Base-by-base conservation (phyloP, 768 basidiomycete genomes). In the Tulasnella sp. region DNA sequence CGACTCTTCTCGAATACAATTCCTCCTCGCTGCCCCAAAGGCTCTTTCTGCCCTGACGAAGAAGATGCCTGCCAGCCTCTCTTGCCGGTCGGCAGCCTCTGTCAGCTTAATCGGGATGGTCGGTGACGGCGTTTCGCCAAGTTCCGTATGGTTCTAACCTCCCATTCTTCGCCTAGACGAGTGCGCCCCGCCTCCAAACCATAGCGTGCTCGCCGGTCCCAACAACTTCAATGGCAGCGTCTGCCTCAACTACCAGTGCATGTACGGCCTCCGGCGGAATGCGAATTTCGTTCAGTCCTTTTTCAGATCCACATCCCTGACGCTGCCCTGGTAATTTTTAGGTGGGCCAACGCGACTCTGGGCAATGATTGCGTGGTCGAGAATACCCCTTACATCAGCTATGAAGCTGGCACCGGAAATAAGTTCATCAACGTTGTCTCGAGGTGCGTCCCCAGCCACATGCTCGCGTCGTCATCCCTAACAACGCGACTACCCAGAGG, bases 21-120 rank as follows among this genome's bases (percentile, higher is more conserved):
- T 17, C 88, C 89, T 1, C 70, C 73, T 9, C 74, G 78, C 62
- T 92, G 89, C 65, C 66, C 70, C 6, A 62, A 63, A 31, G 82
- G 78, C 17, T 66, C 77, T 64, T 92, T 91, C 68, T 92, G 89
- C 68, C 87, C 87, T 0, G 88, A 92, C 64, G 91, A 91, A 70
- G 79, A 78, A 59, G 80, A 81, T 61, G 71, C 67, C 6, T 93
- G 89, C 70, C 77, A 82, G 64, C 61, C 69, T 4, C 62, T 82
- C 32, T 71, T 85, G 14, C 55, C 76, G 0, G 79, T 87, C 2
- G 81, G 75, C 25, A 82, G 79, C 60, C 66, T 75, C 27, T 92
- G 89, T 70, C 88, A 92, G 68, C 77, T 92, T 59, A 85, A 91
- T 66, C 81, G 89, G 52, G 89, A 92, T 68, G 87, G 89, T 86